Percentiles rank a stretch among this genome's conserved stretches.
Evolutionary conservation across 2,329 filamentous ascomycete genomes (phyloP).

Genomic region (Aspergillus neoniger): DNA sequence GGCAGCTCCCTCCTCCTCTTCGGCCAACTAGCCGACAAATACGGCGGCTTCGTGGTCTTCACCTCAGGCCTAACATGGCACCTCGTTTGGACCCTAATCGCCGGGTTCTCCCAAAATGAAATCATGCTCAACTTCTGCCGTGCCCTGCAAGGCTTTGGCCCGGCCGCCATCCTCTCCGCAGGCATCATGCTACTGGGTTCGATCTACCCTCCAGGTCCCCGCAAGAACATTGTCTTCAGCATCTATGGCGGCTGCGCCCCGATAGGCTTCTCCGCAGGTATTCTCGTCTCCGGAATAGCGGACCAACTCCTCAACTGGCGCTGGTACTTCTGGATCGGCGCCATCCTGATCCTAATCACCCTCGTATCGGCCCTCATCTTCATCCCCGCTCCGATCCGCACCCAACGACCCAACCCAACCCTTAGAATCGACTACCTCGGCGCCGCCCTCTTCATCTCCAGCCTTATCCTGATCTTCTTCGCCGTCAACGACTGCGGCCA

Average conservation of each 20-base stretch:
- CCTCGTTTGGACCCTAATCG: slow-evolving; percentile 66
- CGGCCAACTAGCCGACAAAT: slow-evolving; percentile 61
- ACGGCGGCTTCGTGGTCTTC: slow-evolving; percentile 65
- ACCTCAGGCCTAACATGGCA: slow-evolving; percentile 66
- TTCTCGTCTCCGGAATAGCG: slow-evolving; percentile 64
- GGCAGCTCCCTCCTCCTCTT: slow-evolving; percentile 56
- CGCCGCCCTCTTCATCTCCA: slow-evolving; percentile 61
- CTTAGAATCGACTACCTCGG: slow-evolving; percentile 71
- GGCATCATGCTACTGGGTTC: slow-evolving; percentile 67
- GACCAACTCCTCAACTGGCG: slow-evolving; percentile 59
- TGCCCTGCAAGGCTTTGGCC: slow-evolving; percentile 72
- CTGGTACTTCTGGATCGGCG: slow-evolving; percentile 70
- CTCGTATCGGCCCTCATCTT: slow-evolving; percentile 48
- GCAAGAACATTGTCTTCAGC: slow-evolving; percentile 69
- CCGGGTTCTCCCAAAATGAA: slow-evolving; percentile 68
- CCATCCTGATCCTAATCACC: slow-evolving; percentile 45
- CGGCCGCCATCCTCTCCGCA: slow-evolving; percentile 70
- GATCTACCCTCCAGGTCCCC: slow-evolving; percentile 66
- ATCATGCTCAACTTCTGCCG: slow-evolving; percentile 73
- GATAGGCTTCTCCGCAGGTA: slow-evolving; percentile 56
- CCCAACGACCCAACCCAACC: slow-evolving; percentile 7
- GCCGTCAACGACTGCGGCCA: slow-evolving; percentile 73
- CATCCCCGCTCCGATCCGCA: slow-evolving; percentile 34
- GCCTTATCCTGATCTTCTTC: slow-evolving; percentile 70
- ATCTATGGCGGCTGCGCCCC: slow-evolving; percentile 57